Conservation (phyloP, 2,329 filamentous ascomycete genomes). For the Colletotrichum lupini region DNA sequence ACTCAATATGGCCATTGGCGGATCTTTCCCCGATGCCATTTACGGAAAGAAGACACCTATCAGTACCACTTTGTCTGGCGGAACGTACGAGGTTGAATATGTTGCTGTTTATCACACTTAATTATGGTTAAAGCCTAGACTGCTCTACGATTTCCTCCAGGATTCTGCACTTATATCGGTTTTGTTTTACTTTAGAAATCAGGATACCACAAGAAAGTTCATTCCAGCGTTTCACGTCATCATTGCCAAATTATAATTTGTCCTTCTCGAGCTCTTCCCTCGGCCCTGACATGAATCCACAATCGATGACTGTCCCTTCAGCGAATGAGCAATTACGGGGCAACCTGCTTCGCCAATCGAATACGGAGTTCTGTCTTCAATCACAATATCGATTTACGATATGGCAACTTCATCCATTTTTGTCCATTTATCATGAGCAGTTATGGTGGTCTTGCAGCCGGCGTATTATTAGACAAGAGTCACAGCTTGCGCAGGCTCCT, state of each 20-base stretch:
- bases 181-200: background rate
- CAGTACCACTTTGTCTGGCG: background rate
- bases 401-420: too few species aligned
- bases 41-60: constrained; percentile 7
- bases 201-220: background rate
- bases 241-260: background rate
- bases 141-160: background rate
- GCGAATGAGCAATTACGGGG: too few species aligned
- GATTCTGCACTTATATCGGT: background rate
- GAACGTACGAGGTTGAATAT: constrained; percentile 6
- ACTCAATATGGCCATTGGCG: constrained; percentile 53
- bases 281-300: background rate
- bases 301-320: too few species aligned
- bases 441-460: too few species aligned
- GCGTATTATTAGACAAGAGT: too few species aligned
- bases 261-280: background rate
- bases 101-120: constrained; percentile 11
- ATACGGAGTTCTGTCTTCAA: too few species aligned
- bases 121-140: background rate
- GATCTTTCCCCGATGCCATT: constrained; percentile 48
- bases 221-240: background rate
- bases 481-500: too few species aligned
- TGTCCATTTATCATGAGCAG: too few species aligned
- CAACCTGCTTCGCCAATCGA: too few species aligned
- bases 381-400: too few species aligned